A percentile compares a stretch with the other conserved stretches of the same genome.
phyloP scores from a whole-genome alignment of 345 rosid species.

The Physaria fendleri region DNA sequence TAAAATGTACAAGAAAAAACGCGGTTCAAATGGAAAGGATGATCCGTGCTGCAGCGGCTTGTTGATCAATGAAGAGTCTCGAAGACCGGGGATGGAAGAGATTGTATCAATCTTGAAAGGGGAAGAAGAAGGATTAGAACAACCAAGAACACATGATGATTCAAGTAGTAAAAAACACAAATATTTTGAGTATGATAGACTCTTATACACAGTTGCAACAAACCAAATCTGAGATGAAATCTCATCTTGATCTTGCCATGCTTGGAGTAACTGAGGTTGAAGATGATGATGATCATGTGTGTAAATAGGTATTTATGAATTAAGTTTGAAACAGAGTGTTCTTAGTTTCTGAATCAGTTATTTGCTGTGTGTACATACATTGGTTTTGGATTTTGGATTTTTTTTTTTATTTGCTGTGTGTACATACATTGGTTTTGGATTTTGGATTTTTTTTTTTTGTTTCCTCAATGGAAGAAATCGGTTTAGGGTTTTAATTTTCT shows the following conservation, averaged over 20 bases:
- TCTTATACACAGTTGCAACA: conserved; percentile 58
- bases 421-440: conserved; percentile 11
- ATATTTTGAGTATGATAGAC: conserved; percentile 54
- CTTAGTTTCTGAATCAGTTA: conserved; percentile 5
- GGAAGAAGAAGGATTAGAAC: conserved; percentile 37
- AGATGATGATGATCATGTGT: conserved; percentile 50
- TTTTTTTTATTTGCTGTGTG: conserved; percentile 22
- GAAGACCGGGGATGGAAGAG: conserved; percentile 64
- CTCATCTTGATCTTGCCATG: conserved; percentile 92
- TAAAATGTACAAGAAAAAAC: conserved; percentile 42
- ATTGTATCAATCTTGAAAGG: conserved; percentile 62
- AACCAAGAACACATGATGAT: conserved; percentile 35
- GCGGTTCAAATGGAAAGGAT: conserved; percentile 44
- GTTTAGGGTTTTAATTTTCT: conserved; percentile 17
- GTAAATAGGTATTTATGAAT: conserved; percentile 27
- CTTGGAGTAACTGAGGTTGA: conserved; percentile 82
- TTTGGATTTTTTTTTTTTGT: not conserved
- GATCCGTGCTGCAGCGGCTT: conserved; percentile 80
- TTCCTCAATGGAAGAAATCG: conserved; percentile 15
- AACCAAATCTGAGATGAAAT: conserved; percentile 73
- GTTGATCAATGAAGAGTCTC: conserved; percentile 75
- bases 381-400: too few species aligned
- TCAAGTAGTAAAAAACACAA: conserved; percentile 45
- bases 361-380: conserved; percentile 19
- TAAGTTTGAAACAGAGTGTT: conserved; percentile 26